phyloP scores from a whole-genome alignment of 2,329 filamentous ascomycete species.

The Sporothrix schenckii region DNA sequence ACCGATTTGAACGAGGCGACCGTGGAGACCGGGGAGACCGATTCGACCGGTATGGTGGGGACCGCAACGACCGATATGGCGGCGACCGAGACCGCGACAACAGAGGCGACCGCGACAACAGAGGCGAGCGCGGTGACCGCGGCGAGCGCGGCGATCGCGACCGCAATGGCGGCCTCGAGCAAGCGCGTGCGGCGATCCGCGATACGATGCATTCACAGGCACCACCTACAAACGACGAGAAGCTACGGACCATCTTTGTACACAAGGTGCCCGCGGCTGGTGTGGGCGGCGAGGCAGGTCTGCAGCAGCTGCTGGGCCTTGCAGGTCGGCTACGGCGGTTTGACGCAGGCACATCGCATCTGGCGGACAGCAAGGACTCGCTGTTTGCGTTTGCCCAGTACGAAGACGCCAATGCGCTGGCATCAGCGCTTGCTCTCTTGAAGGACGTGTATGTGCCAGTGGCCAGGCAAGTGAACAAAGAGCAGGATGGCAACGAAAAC shows the following conservation, averaged over 20 bases:
- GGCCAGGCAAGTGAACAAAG: constrained; percentile 66
- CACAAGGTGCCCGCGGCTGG: constrained; percentile 79
- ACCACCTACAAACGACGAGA: constrained; percentile 86
- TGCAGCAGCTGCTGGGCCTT: constrained; percentile 77
- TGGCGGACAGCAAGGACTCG: constrained; percentile 73
- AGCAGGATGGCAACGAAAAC: constrained; percentile 35
- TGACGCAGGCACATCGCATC: constrained; percentile 69
- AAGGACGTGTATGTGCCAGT: constrained; percentile 79
- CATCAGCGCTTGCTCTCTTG: constrained; percentile 81
- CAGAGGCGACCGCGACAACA: constrained; percentile 8
- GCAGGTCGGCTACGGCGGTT: constrained; percentile 81
- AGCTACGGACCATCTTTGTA: constrained; percentile 87
- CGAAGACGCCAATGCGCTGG: constrained; percentile 85
- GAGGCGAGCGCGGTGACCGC: not conserved
- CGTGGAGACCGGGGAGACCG: constrained; percentile 10
- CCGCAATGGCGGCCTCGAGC: constrained; percentile 61
- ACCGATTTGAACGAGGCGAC: constrained; percentile 5
- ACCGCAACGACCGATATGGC: not conserved
- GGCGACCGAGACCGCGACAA: not conserved
- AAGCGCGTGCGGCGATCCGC: constrained; percentile 66
- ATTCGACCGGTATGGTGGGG: not conserved
- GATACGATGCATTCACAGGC: constrained; percentile 72
- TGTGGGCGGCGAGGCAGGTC: constrained; percentile 71
- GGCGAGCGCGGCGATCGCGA: not conserved
- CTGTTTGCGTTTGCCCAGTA: constrained; percentile 96